A percentile compares a stretch with the other conserved stretches of the same genome.
Evolutionary conservation across 2,329 filamentous ascomycete species (phyloP).

Genomic region (Penicillium sp.): DNA sequence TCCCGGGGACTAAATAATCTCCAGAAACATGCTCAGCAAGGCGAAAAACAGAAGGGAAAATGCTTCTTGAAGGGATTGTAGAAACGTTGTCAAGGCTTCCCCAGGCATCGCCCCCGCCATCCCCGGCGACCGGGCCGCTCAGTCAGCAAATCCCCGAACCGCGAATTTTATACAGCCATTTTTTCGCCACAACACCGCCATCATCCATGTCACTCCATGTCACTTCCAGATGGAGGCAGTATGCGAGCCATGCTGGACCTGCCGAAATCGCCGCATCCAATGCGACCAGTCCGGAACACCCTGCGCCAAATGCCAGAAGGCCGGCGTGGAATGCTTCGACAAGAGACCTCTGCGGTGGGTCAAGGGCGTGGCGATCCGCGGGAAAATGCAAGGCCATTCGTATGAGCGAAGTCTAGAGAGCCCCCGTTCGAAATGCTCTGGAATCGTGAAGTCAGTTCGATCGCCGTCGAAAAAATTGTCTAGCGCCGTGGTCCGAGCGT

Average conservation of each 20-base stretch:
- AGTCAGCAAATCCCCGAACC: slow-evolving; percentile 5
- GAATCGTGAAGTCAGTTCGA: not conserved
- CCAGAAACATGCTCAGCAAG: too few relatives aligned
- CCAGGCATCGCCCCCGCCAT: too few relatives aligned
- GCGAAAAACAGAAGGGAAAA: too few relatives aligned
- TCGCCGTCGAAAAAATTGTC: not conserved
- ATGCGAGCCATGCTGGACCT: slow-evolving; percentile 33
- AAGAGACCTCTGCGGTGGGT: slow-evolving; percentile 37
- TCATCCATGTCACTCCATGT: not conserved
- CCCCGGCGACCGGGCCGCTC: not conserved
- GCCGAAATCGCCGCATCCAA: slow-evolving; percentile 36
- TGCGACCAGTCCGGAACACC: slow-evolving; percentile 32
- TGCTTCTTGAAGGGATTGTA: too few relatives aligned
- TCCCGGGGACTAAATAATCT: too few relatives aligned
- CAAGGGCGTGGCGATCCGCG: slow-evolving; percentile 36
- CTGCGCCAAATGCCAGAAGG: slow-evolving; percentile 35
- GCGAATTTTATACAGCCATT: not conserved
- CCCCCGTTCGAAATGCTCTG: not conserved
- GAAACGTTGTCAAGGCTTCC: too few relatives aligned
- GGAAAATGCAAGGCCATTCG: slow-evolving; percentile 29
- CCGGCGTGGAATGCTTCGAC: slow-evolving; percentile 33
- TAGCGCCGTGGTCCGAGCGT: not conserved
- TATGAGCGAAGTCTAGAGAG: slow-evolving; percentile 8
- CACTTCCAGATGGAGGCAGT: slow-evolving; percentile 6
- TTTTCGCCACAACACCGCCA: not conserved